phyloP scores from a whole-genome alignment of 257 asterid species.

The Capsicum pubescens region DNA sequence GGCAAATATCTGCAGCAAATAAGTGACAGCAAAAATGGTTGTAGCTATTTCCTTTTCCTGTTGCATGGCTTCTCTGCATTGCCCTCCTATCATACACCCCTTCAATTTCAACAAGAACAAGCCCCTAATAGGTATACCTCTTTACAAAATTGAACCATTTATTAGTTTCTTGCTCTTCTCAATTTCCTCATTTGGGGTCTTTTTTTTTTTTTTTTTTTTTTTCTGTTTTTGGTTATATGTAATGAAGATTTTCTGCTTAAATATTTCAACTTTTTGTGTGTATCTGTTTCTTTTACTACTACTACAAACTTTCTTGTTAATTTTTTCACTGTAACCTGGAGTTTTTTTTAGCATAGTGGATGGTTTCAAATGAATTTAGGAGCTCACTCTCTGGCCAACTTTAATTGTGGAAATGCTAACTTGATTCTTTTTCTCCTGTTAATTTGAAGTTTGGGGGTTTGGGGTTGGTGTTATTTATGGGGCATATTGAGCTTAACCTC shows the following conservation, averaged over 20 bases:
- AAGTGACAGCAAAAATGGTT: conserved; percentile 40
- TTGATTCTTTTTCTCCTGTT: not conserved
- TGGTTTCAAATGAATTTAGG: not conserved
- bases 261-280: not conserved
- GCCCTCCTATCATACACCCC: conserved; percentile 38
- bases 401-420: not conserved
- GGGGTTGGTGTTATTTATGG: conserved; percentile 22
- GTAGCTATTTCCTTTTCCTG: conserved; percentile 52
- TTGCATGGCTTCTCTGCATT: conserved; percentile 39
- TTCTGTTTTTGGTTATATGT: not conserved
- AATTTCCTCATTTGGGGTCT: not conserved
- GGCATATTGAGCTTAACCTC: not conserved
- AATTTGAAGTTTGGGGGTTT: not conserved
- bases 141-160: not conserved
- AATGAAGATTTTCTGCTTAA: not conserved
- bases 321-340: not conserved
- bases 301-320: not conserved
- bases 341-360: not conserved
- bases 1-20: conserved; percentile 21
- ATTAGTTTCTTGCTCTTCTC: not conserved
- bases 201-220: not conserved
- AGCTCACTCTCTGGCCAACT: not conserved
- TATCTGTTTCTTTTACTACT: not conserved
- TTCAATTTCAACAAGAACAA: conserved; percentile 35
- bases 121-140: conserved; percentile 51